Base-by-base conservation (phyloP, 169 alveolate genomes). In the Perkinsus chesapeaki region DNA sequence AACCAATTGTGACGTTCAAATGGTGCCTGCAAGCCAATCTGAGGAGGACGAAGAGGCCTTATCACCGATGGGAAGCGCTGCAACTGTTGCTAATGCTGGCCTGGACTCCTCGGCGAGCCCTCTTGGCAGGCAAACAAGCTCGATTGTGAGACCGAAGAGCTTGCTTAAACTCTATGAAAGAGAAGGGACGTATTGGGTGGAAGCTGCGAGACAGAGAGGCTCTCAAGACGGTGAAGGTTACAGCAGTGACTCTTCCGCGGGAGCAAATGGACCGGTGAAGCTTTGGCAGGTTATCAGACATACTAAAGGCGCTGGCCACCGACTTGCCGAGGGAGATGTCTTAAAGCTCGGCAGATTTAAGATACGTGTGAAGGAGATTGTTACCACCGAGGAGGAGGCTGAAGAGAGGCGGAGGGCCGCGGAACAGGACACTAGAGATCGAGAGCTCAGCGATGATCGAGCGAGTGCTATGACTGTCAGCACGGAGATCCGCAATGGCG, bases 321-420 rank as follows among this genome's bases (percentile, higher is more conserved):
- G 73, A 72, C 43, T 95, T 34, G 94, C 93, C 39, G 97, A 95
- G 91, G 96, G 96, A 37, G 97, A 95, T 27, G 95, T 94, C 10
- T 92, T 95, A 39, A 95, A 93, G 43, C 60, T 95, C 16, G 97
- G 97, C 91, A 95, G 97, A 92, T 92, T 94, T 7, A 95, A 95
- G 38, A 91, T 94, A 27, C 90, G 95, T 91, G 95, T 95, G 20
- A 95, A 95, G 94, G 96, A 95, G 43, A 93, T 93, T 92, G 92
- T 94, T 37, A 93, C 95, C 1, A 94, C 93, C 92, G 16, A 47
- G 36, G 94, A 94, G 39, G 94, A 94, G 92, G 95, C 93, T 48
- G 92, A 48, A 39, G 95, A 94, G 72, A 93, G 93, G 91, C 91
- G 91, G 38, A 94, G 93, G 92, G 39, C 0, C 47, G 10, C n/a